A percentile compares a stretch with the other conserved stretches of the same genome.
phyloP scores from a whole-genome alignment of 2,329 filamentous ascomycete species.

The Xylaria sp. region DNA sequence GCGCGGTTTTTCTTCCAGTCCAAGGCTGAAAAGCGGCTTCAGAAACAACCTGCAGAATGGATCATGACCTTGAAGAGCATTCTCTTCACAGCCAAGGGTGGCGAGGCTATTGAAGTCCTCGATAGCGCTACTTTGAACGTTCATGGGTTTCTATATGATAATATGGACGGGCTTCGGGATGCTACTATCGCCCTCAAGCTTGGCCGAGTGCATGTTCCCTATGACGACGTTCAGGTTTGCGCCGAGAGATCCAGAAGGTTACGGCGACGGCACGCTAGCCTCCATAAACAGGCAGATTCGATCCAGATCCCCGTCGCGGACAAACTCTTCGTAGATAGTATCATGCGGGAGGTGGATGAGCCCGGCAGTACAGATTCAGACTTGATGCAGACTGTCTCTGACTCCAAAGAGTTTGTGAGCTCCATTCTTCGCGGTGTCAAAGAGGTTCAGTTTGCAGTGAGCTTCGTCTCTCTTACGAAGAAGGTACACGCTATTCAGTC shows the following conservation, averaged over 20 bases:
- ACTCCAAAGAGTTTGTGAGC: slow-evolving; percentile 90
- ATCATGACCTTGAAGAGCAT: slow-evolving; percentile 86
- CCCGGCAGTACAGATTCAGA: slow-evolving; percentile 73
- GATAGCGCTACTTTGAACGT: slow-evolving; percentile 90
- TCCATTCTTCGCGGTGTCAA: slow-evolving; percentile 93
- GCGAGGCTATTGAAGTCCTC: slow-evolving; percentile 85
- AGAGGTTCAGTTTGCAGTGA: slow-evolving; percentile 94
- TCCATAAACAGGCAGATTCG: slow-evolving; percentile 54
- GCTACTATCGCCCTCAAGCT: slow-evolving; percentile 90
- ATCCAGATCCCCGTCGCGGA: slow-evolving; percentile 68
- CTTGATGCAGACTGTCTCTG: slow-evolving; percentile 84
- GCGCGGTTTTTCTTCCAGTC: slow-evolving; percentile 88
- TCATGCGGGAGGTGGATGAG: slow-evolving; percentile 78
- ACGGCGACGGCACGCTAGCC: slow-evolving; percentile 51
- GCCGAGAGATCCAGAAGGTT: slow-evolving; percentile 64
- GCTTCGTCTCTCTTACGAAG: slow-evolving; percentile 88
- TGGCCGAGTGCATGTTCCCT: slow-evolving; percentile 88
- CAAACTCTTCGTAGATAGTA: slow-evolving; percentile 71
- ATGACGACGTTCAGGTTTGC: slow-evolving; percentile 81
- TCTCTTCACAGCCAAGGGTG: slow-evolving; percentile 85
- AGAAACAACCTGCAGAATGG: slow-evolving; percentile 89
- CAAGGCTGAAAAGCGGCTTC: slow-evolving; percentile 66
- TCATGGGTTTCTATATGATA: slow-evolving; percentile 87
- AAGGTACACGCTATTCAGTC: slow-evolving; percentile 75
- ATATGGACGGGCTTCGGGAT: slow-evolving; percentile 87